These are phyloP conservation scores for Trichoderma atroviride DNA, from an alignment of 2,329 filamentous ascomycete genomes.

Conservation along the genomic window DNA sequence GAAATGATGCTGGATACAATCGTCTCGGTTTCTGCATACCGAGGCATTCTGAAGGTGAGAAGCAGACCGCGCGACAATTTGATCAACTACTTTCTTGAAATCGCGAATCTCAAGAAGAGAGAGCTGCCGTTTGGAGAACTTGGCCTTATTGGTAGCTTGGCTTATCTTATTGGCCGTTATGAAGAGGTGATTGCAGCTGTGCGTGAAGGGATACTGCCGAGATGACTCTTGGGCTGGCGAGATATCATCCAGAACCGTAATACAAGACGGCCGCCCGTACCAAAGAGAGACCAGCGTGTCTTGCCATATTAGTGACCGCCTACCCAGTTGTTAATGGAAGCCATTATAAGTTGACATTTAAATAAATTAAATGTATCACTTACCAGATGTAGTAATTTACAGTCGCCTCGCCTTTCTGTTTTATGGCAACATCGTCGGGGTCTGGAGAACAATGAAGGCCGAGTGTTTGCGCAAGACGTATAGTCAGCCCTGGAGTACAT, in stretches of 20 bases:
- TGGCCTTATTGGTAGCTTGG: background rate
- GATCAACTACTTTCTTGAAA: background rate
- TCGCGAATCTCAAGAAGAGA: background rate
- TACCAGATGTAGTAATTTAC: conserved; percentile 17
- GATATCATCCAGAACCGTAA: background rate
- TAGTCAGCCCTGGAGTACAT: background rate
- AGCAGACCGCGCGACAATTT: background rate
- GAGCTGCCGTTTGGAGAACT: background rate
- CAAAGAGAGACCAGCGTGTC: conserved; percentile 2
- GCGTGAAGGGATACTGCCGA: background rate
- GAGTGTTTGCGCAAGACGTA: background rate
- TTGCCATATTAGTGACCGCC: conserved; percentile 19
- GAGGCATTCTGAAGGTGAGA: background rate
- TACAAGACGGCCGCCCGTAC: conserved; percentile 1
- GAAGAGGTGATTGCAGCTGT: conserved; percentile 1
- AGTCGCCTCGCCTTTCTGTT: background rate
- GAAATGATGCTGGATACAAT: conserved; percentile 9
- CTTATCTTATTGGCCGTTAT: conserved; percentile 7
- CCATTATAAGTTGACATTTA: background rate
- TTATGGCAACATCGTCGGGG: background rate
- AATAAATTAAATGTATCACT: background rate
- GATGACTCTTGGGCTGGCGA: background rate
- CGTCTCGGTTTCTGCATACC: background rate
- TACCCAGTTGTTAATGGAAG: background rate
- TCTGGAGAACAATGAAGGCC: conserved; percentile 1